A percentile compares a stretch with the other conserved stretches of the same genome.
phyloP scores from a whole-genome alignment of 2,329 filamentous ascomycete genomes.

The Fusarium verrucosum region DNA sequence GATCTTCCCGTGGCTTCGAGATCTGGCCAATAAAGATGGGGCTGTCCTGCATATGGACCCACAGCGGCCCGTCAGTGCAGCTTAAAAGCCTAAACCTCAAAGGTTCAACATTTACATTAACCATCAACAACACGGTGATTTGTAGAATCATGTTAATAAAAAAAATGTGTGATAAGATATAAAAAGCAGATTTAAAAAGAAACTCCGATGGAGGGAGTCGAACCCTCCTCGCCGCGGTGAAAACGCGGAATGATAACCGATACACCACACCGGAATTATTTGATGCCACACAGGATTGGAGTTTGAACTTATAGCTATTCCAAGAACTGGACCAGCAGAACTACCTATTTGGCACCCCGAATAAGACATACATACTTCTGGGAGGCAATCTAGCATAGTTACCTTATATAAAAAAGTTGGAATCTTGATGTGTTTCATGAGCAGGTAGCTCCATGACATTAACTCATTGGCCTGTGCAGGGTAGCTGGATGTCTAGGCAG shows the following conservation, averaged over 20 bases:
- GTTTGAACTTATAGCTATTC: no score
- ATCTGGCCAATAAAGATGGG: not conserved
- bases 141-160: no score
- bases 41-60: fast-evolving
- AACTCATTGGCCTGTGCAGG: no score
- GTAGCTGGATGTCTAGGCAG: no score
- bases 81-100: not conserved
- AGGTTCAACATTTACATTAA: not conserved
- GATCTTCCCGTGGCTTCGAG: not conserved
- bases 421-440: no score
- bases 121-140: not conserved
- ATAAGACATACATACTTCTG: no score
- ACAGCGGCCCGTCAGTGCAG: not conserved
- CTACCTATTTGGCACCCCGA: no score
- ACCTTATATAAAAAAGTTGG: no score
- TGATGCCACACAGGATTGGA: no score
- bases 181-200: not conserved
- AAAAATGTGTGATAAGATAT: fast-evolving
- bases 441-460: no score
- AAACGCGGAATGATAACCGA: constrained; percentile 32
- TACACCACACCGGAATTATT: constrained; percentile 26
- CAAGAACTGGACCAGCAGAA: no score
- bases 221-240: constrained; percentile 29
- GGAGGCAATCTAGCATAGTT: no score
- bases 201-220: constrained; percentile 25